Evolutionary conservation across 768 basidiomycete species (phyloP), one percentile per base, ranked within the genome.

Genomic region (Podaxis pistillaris): DNA sequence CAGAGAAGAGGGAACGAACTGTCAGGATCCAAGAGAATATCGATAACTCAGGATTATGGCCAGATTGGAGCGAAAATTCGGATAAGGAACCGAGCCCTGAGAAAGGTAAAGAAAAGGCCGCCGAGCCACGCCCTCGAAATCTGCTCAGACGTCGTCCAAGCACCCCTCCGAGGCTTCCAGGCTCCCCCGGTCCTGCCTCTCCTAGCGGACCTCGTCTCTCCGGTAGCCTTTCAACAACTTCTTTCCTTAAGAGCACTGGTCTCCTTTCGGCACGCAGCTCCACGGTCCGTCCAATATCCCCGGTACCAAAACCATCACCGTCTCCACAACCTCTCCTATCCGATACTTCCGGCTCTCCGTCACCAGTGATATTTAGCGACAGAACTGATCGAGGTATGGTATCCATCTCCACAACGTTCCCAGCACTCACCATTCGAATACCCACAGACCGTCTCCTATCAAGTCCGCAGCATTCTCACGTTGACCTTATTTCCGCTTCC

Each of bases 391-490:
- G 19, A 8, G 51, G 52, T 60, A 30, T 19, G 51, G 41, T 37
- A 60, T 38, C 22, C 15, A 7, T 52, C 50, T 60, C 59, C 19
- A 7, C 6, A 12, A 8, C 37, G 13, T 38, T 50, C 17, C 13
- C 19, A 50, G 12, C 52, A 54, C n/a, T 54, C 3, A 62, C 41
- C 56, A 57, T 41, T 37, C 36, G 13, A 46, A 41, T 11, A 13
- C 19, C 11, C 28, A 22, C 28, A 36, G 52, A 33, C 30, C 17
- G 19, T 2, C 19, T 19, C 30, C 15, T n/a, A 3, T n/a, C 11
- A 56, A 22, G n/a, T 40, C 22, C 54, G 4, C 54, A 22, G 4
- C 49, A 13, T 56, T 55, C 60, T 24, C 60, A 60, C 59, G 52
- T 44, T 15, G 19, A 54, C 26, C 51, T 24, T 47, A 36, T 19